These are phyloP conservation scores for Cicer cuneatum DNA, from an alignment of 306 rosid genomes.

Conservation along the genomic window DNA sequence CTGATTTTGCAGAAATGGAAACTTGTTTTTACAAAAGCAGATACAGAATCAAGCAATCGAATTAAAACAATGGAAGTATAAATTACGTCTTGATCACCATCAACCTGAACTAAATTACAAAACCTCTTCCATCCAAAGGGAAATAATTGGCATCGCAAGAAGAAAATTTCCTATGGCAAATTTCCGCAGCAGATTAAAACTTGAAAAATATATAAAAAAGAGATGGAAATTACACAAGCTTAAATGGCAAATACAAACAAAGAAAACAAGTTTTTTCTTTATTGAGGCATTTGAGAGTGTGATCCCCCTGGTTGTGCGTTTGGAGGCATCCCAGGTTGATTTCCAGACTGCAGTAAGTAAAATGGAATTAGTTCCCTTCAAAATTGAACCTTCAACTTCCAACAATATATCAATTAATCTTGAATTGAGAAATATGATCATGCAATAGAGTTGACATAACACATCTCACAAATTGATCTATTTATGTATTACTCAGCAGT, in stretches of 20 bases:
- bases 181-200: constrained; percentile 24
- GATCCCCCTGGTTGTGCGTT: constrained; percentile 57
- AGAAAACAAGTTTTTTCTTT: constrained; percentile 44
- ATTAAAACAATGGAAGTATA: constrained; percentile 6
- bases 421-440: constrained; percentile 10
- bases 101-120: constrained; percentile 4
- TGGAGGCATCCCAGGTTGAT: constrained; percentile 81
- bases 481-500: not conserved
- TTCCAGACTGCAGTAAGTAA: constrained; percentile 65
- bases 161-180: constrained; percentile 16
- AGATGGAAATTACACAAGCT: constrained; percentile 25
- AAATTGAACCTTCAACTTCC: constrained; percentile 11
- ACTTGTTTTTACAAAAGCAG: not conserved
- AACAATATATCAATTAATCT: not conserved
- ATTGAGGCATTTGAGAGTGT: constrained; percentile 71
- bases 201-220: not conserved
- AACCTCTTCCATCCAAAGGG: constrained; percentile 12
- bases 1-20: constrained; percentile 1
- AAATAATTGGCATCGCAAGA: constrained; percentile 18
- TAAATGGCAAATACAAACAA: not conserved
- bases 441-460: not conserved
- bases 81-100: constrained; percentile 15
- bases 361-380: constrained; percentile 16
- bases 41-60: not conserved
- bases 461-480: not conserved